Conservation (phyloP, 495 filamentous ascomycete species). For the Cryomyces minteri region DNA sequence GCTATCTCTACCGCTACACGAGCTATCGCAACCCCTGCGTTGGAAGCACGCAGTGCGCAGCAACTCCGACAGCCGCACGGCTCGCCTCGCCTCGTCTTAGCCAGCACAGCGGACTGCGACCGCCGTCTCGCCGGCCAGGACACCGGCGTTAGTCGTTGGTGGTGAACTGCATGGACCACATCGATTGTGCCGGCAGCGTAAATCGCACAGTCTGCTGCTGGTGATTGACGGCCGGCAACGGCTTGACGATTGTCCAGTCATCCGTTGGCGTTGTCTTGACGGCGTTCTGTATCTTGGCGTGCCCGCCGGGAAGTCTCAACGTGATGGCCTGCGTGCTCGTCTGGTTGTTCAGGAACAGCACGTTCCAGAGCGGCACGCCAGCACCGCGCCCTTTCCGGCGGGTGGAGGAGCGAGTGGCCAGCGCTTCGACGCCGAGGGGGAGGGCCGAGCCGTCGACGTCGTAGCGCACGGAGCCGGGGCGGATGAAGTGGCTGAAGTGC, state of each 20-base stretch:
- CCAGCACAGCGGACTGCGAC: too few species aligned
- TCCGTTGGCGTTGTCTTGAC: constrained; percentile 1
- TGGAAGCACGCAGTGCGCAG: too few species aligned
- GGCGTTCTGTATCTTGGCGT: neutral
- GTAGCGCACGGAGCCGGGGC: constrained; percentile 4
- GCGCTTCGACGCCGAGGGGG: constrained; percentile 3
- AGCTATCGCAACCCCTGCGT: too few species aligned
- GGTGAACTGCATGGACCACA: neutral
- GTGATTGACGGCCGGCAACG: neutral
- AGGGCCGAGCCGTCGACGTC: constrained; percentile 3
- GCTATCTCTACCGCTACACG: too few species aligned
- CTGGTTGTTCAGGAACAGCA: constrained; percentile 8
- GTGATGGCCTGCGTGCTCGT: neutral
- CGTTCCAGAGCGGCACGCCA: neutral
- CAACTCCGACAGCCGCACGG: too few species aligned
- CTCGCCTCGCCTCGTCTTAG: too few species aligned
- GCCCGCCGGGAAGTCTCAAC: neutral
- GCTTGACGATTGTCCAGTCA: constrained; percentile 1
- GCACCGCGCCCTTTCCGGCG: neutral
- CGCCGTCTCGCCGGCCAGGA: too few species aligned
- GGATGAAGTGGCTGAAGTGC: constrained; percentile 6
- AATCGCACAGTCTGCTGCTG: neutral
- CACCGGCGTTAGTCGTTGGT: too few species aligned
- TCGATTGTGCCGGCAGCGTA: neutral
- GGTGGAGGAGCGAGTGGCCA: neutral